Base-by-base conservation (phyloP, 23 red algal genomes). In the Gracilaria vermiculophylla region DNA sequence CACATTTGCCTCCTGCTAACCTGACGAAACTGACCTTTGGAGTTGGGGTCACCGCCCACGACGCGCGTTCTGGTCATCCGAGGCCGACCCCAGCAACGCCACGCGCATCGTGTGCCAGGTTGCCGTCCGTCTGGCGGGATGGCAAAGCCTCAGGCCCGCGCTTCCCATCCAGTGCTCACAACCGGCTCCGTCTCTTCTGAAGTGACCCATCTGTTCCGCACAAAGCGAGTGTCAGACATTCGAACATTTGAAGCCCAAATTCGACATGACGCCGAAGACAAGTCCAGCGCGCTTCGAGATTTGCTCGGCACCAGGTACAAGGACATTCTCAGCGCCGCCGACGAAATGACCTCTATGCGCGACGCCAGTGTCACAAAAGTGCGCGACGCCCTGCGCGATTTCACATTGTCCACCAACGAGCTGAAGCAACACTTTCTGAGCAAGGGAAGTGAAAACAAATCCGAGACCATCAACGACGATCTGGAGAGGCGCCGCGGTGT, bases 221-320 rank as follows among this genome's bases (percentile, higher is more conserved):
- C 87, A 10, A 91, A 69, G 34, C 87, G 87, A 45, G 87, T 91
- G 51, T 81, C 74, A 25, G 87, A 91, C 41, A 91, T 91, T 35
- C 87, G 87, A 1, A 61, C 74, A 64, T 76, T 81, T 49, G 87
- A 91, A 64, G 69, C 87, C 20, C 69, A 72, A 43, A 91, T 91
- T 43, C 87, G 87, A 55, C 27, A 54, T 57, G 87, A 91, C n/a
- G 87, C 87, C 40, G 75, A 78, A 67, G 87, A 91, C 20, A 80
- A 81, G 42, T 91, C 87, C 32, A 74, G 36, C 12, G 55, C 74
- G 19, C 87, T 91, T 20, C 76, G 87, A 31, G 45, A 80, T 14
- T 50, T 91, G 40, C 64, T 91, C 9, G 87, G 73, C 35, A 91
- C 87, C n/a, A 55, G 87, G 10, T 91, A 91, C 60, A 52, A 50